Conservation (phyloP, 1,284 basidiomycete species). For the Sanguinoderma infundibulare region DNA sequence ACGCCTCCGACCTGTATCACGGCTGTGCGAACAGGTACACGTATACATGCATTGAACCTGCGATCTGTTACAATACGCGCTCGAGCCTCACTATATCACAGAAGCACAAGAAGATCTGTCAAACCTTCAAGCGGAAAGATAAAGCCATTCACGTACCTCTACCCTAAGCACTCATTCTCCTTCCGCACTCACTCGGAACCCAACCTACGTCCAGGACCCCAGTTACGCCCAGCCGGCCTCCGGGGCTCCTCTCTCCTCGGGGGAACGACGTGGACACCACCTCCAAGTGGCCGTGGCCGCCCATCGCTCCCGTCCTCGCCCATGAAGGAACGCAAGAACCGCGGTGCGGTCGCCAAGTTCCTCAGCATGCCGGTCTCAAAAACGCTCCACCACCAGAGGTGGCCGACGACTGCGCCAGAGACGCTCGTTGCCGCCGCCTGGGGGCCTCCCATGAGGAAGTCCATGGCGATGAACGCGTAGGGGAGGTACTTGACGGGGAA, state of each 20-base stretch:
- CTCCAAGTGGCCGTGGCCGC: conserved; percentile 22
- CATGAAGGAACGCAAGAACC: conserved; percentile 39
- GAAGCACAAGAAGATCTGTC: background rate
- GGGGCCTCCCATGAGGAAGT: conserved; percentile 71
- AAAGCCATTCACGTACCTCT: background rate
- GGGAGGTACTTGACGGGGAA: conserved; percentile 78
- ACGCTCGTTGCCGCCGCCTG: conserved; percentile 57
- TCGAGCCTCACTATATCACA: background rate
- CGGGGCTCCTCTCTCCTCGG: conserved; percentile 31
- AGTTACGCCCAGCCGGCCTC: conserved; percentile 38
- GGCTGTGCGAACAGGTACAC: background rate
- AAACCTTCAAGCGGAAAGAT: background rate
- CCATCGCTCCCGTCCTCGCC: conserved; percentile 35
- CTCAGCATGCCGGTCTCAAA: conserved; percentile 44
- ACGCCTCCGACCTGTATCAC: background rate
- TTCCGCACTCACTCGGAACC: conserved; percentile 25
- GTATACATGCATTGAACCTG: background rate
- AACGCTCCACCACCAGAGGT: conserved; percentile 79
- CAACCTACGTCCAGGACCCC: conserved; percentile 46
- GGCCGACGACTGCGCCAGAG: conserved; percentile 79
- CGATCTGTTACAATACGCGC: background rate
- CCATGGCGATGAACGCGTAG: conserved; percentile 74
- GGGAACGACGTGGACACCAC: conserved; percentile 38
- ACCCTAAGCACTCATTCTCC: background rate
- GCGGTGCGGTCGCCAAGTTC: conserved; percentile 39